phyloP scores from a whole-genome alignment of 208 protist species.

The Leishmania tarentolae region DNA sequence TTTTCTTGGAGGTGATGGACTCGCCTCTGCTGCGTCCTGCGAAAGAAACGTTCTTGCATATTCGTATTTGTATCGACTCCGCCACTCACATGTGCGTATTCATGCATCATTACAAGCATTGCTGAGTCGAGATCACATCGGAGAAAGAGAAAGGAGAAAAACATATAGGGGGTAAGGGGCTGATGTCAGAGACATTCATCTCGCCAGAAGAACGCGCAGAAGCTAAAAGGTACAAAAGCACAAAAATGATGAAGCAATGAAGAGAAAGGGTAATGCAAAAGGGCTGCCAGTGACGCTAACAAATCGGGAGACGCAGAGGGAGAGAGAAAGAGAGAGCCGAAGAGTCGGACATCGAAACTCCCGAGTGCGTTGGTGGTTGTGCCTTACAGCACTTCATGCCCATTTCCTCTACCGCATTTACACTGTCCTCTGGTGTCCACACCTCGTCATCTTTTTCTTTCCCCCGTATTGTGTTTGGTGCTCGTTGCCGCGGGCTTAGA shows the following conservation, averaged over 20 bases:
- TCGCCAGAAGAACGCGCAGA: not conserved
- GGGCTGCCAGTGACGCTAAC: not conserved
- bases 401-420: not conserved
- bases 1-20: not conserved
- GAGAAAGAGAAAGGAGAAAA: not conserved
- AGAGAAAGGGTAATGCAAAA: not conserved
- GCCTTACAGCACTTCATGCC: not conserved
- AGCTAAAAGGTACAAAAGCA: not conserved
- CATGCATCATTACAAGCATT: not conserved
- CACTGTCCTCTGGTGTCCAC: not conserved
- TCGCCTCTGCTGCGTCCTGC: not conserved
- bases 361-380: not conserved
- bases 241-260: not conserved
- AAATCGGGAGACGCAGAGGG: not conserved
- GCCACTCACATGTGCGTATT: not conserved
- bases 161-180: not conserved
- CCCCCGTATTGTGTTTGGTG: not conserved
- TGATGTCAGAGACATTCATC: not conserved
- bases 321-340: not conserved
- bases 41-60: not conserved
- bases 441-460: not conserved
- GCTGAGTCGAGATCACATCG: not conserved
- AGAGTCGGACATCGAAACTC: not conserved
- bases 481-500: not conserved
- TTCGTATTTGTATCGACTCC: not conserved